Evolutionary conservation across 148 eudicot species (phyloP), one percentile per base, ranked within the genome.

Genomic region (Camellia sinensis): DNA sequence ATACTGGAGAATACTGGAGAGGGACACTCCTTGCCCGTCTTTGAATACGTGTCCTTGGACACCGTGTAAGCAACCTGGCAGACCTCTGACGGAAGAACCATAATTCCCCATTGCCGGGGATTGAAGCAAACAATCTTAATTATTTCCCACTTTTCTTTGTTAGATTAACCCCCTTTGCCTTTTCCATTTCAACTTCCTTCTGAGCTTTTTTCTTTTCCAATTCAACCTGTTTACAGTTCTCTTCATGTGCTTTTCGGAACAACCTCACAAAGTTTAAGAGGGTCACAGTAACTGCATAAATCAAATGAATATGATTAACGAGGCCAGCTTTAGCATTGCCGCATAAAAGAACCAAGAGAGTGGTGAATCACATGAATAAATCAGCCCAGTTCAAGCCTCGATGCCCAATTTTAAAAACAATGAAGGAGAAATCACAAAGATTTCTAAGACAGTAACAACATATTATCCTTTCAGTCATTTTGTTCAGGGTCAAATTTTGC

Each of bases 161-260:
- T 72, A 74, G 77, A 74, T 83, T 89, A 78, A 81, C 73, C 62
- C 89, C 90, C 88, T 89, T 89, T 57, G 86, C 84, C 87, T 87
- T 87, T 86, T 92, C 98, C 86, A 81, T 84, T 83, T 92, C 95
- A n/a, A 87, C 88, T 83, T 94, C 97, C 83, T 90, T 94, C 76
- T 87, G 92, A 56, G 94, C 95, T 86, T 90, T 94, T 88, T 91
- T 94, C 85, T 82, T 91, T 67, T 92, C 98, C 79, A 89, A 81
- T 83, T 94, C 98, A 40, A 91, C 97, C 82, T 90, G 95, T 85
- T 94, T 94, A 75, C 81, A 81, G 75, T 94, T 94, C 87, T 94
- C 98, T 37, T 94, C 95, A 67, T 94, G 98, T 52, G 95, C 93
- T 87, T 91, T 94, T 59, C 89, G 87, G 83, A 90, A 93, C 84